Evolutionary conservation across 129 eudicot genomes (phyloP), one percentile per base, ranked within the genome.

Genomic region (Flaveria sonorensis): DNA sequence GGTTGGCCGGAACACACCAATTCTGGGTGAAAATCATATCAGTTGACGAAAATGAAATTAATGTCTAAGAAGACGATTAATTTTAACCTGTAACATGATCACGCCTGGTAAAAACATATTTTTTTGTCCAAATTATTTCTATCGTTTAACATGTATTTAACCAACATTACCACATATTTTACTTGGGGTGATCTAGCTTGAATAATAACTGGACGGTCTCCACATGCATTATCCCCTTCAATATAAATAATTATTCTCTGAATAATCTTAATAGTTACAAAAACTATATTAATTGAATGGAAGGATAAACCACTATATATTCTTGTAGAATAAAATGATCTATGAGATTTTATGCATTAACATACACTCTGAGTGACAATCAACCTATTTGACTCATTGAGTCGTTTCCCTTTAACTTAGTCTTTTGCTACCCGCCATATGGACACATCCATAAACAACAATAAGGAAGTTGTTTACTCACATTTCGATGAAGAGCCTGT

Each of bases 401-500:
- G 15, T 57, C 64, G 15, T 57, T 57, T 57, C 8, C 62, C 62
- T 56, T 56, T 18, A 56, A 56, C 62, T 12, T 56, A 52, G 26
- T 53, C 2, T 53, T n/a, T 18, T 53, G 40, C 40, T 36, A 6
- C 40, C 46, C 2, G 11, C 46, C 45, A 63, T 28, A 14, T 30
- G 21, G 46, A 32, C 69, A 63, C 40, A 32, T 63, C 16, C 20
- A 30, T 63, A 63, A 63, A 63, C 69, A 63, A 30, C 13, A 6
- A 14, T 30, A 7, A 32, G 21, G 69, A 30, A 13, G 45, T 15
- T 7, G 69, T 15, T 30, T 15, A 63, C 69, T 63, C 69, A 63
- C 69, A 15, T 63, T 63, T 32, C 45, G 69, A 63, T 63, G 45
- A 63, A 63, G 69, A 63, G 32, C 69, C 21, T 63, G 69, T 30